Evolutionary conservation across 768 basidiomycete species (phyloP), one percentile per base, ranked within the genome.

Genomic region (Trametes gibbosa): DNA sequence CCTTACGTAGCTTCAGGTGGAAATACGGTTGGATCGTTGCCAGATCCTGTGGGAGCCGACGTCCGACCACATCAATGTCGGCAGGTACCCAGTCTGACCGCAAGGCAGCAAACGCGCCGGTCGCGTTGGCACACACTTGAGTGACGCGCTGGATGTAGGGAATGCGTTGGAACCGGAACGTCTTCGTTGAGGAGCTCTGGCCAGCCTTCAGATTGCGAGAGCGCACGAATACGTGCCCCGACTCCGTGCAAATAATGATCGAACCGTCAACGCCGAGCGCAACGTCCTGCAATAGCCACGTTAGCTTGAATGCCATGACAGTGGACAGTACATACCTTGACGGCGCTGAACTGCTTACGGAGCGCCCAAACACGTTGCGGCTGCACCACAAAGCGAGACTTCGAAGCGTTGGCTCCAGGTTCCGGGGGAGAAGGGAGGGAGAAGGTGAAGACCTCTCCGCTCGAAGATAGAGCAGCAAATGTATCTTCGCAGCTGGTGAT

Each of bases 371-470:
- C 85, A 24, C 92, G 84, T 70, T 95, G 92, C 0, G 96, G 94
- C 65, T 89, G 89, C 57, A 90, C 81, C 52, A 63, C 66, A 23
- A 67, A 74, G 17, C 73, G 60, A 3, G 63, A 27, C 75, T 62
- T 72, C 19, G 57, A 65, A 23, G 45, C 50, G 3, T 43, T 46
- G 6, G 59, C 27, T 9, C 58, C 68, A 34, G 68, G 68, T 39
- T 77, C 69, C 10, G 70, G 63, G 3, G 70, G 68, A 29, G 71
- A 66, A 0, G 78, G 77, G 0, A 83, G 72, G 3, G 79, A 75
- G 68, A 95, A 97, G 0, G 87, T 90, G 70, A 92, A 98, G 2
- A 98, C 83, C 70, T 98, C 96, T n/a, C 96, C 96, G 50, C 86
- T 86, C 0, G 81, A 82, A 0, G 91, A 89, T 3, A 98, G 75